Evolutionary conservation across 2,329 filamentous ascomycete species (phyloP).

Genomic region (Acrocalymma vagum): DNA sequence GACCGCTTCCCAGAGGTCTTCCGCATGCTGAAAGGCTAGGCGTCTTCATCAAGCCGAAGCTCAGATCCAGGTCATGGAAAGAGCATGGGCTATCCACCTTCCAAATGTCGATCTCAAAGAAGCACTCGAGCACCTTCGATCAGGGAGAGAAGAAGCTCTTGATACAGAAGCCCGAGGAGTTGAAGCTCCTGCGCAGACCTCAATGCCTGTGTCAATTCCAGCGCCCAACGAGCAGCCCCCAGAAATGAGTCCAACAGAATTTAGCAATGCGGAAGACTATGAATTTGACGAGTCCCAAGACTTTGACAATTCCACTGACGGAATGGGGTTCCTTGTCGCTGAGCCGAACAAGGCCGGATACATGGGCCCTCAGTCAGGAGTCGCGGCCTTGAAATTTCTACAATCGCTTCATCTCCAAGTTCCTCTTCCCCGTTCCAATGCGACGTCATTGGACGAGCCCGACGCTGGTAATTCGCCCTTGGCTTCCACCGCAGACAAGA

Average conservation of each 20-base stretch:
- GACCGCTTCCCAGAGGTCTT: neutral
- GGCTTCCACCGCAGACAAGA: neutral
- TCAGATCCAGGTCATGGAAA: constrained; percentile 1
- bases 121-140: constrained; percentile 1
- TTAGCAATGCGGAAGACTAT: constrained; percentile 6
- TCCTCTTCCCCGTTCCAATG: constrained; percentile 1
- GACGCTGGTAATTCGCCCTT: constrained; percentile 1
- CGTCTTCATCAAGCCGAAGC: constrained; percentile 1
- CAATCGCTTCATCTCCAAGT: constrained; percentile 7
- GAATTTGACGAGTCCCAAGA: constrained; percentile 10
- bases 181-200: too few relatives aligned
- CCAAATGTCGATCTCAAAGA: constrained; percentile 4
- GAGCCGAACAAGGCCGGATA: constrained; percentile 26
- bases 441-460: constrained; percentile 2
- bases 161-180: too few relatives aligned
- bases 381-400: constrained; percentile 2
- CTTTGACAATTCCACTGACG: constrained; percentile 10
- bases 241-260: constrained; percentile 20
- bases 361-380: constrained; percentile 44
- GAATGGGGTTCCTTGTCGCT: constrained; percentile 16
- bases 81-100: constrained; percentile 2
- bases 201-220: constrained; percentile 21
- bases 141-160: neutral
- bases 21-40: neutral
- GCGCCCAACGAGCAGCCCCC: constrained; percentile 26